phyloP scores from a whole-genome alignment of 495 filamentous ascomycete genomes.

The Daldinia loculata region DNA sequence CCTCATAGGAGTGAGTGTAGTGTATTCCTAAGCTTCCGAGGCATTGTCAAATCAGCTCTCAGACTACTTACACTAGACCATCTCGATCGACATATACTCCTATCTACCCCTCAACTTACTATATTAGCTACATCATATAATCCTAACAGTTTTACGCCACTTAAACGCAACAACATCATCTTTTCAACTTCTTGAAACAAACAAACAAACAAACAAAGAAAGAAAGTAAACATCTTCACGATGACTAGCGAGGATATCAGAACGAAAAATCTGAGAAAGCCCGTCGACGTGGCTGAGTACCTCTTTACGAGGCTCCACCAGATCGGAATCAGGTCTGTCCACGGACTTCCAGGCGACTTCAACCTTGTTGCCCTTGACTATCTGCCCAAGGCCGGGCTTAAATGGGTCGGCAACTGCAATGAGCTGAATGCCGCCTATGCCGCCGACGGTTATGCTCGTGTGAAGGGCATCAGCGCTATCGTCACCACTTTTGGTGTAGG shows the following conservation, averaged over 20 bases:
- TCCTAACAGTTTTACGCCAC: not conserved
- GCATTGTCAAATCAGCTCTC: not conserved
- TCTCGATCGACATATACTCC: not conserved
- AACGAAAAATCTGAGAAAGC: conserved; percentile 52
- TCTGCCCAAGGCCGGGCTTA: conserved; percentile 66
- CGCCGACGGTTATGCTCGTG: conserved; percentile 80
- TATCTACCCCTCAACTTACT: conserved; percentile 9
- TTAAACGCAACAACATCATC: not conserved
- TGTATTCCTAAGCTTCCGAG: conserved; percentile 1
- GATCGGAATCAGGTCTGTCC: conserved; percentile 71
- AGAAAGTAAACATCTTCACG: not conserved
- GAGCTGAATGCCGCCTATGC: conserved; percentile 87
- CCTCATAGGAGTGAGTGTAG: not conserved
- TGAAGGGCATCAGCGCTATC: conserved; percentile 75
- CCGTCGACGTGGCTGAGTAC: conserved; percentile 65
- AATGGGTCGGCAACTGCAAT: conserved; percentile 83
- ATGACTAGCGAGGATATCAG: conserved; percentile 48
- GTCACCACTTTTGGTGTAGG: conserved; percentile 85
- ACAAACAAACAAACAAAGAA: no score
- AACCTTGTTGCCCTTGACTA: conserved; percentile 76
- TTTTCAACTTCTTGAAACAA: not conserved
- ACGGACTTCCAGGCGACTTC: conserved; percentile 81
- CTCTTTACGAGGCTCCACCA: conserved; percentile 75
- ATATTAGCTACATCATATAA: not conserved
- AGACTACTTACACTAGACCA: not conserved